Percentiles rank a stretch among this genome's conserved stretches.
phyloP scores from a whole-genome alignment of 805 yeast species.

The Candida nemodendra region DNA sequence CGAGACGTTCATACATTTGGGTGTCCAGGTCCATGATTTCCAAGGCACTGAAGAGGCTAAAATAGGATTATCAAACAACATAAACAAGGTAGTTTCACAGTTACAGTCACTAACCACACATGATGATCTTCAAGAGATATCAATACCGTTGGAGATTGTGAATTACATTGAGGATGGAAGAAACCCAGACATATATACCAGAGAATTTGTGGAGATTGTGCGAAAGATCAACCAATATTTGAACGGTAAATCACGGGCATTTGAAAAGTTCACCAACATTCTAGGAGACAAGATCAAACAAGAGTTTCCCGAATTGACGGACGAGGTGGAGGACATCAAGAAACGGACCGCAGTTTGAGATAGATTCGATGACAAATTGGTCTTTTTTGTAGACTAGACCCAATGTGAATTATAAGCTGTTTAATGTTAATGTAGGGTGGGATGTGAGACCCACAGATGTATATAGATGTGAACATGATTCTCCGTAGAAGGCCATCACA shows the following conservation, averaged over 20 bases:
- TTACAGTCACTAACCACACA: conserved; percentile 33
- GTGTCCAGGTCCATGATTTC: conserved; percentile 89
- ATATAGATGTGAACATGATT: no score
- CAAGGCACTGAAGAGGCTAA: conserved; percentile 84
- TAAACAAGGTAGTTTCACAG: conserved; percentile 39
- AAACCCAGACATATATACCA: conserved; percentile 93
- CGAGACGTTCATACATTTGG: conserved; percentile 84
- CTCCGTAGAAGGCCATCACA: no score
- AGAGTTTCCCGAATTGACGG: conserved; percentile 76
- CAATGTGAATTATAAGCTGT: no score
- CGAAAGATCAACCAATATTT: conserved; percentile 84
- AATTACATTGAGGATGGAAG: conserved; percentile 94
- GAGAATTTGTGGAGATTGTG: conserved; percentile 95
- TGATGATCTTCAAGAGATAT: conserved; percentile 38
- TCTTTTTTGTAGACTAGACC: neutral
- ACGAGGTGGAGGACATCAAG: conserved; percentile 55
- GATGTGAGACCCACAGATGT: no score
- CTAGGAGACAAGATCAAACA: conserved; percentile 66
- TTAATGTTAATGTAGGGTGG: no score
- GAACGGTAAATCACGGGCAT: conserved; percentile 77
- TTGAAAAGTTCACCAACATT: conserved; percentile 51
- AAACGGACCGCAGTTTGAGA: conserved; percentile 6
- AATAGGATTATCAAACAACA: conserved; percentile 49
- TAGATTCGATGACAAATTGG: no score
- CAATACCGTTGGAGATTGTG: conserved; percentile 80